Evolutionary conservation across 495 filamentous ascomycete species (phyloP), one percentile per base, ranked within the genome.

Genomic region (Patellaria atrata): DNA sequence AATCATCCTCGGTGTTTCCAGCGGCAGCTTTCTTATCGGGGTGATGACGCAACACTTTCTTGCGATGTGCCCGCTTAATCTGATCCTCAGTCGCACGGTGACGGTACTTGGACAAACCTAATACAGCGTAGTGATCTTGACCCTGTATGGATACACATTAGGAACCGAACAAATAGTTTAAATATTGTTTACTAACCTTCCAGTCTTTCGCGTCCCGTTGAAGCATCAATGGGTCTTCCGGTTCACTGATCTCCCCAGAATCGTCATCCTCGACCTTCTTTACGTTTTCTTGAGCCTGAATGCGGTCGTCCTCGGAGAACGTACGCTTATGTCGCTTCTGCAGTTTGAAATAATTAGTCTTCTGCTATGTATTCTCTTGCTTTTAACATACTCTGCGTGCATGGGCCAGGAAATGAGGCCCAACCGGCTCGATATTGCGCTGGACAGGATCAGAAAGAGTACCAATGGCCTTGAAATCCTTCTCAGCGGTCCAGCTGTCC

Each of bases 11-110:
- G 44, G 75, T 75, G 41, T 65, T 70, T 41, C 89, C 83, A 23
- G 75, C 68, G 23, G 89, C 87, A 19, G 89, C 89, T 64, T 89
- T 92, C 77, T 97, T 97, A 54, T 97, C 89, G 36, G 89, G 89
- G 55, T 97, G 89, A 57, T 97, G 89, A 63, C 82, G 84, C 23
- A 97, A 77, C 37, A 96, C 89, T 76, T 97, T 97, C 75, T 94
- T 94, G 62, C 89, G 82, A 66, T 96, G 87, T 49, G 89, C 91
- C 43, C 79, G 77, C 68, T 93, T 93, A 68, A 97, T 94, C 67
- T 94, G 89, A 45, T 94, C 84, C 57, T 92, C 85, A 44, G 84
- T 94, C 20, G 89, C 89, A 46, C 68, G 72, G 60, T 70, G 87
- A 50, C 89, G 79, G 69, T 93, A 83, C 62, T 84, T 87, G 46